phyloP scores from a whole-genome alignment of 805 yeast genomes.

The Komagataella ulmi region DNA sequence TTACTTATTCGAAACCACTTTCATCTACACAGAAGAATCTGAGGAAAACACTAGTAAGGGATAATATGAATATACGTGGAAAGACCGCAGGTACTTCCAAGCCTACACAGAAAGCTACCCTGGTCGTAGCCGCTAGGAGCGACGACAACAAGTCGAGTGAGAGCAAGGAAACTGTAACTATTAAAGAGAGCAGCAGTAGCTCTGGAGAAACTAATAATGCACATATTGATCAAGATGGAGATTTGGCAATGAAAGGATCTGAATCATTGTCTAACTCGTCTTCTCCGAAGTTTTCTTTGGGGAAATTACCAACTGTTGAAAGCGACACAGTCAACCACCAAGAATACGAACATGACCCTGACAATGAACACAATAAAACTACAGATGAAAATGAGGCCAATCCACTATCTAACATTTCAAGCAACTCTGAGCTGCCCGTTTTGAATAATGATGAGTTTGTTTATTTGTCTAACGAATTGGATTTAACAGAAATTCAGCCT shows the following conservation, averaged over 20 bases:
- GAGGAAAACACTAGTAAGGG: not conserved
- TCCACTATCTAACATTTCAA: conserved; percentile 1
- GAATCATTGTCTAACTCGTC: not conserved
- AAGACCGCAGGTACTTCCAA: not conserved
- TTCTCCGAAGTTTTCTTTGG: not conserved
- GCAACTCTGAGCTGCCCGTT: conserved; percentile 4
- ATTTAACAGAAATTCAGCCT: conserved; percentile 51
- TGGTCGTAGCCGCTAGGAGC: not conserved
- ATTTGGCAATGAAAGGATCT: not conserved
- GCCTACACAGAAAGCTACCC: not conserved
- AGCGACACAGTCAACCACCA: not conserved
- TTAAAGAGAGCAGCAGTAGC: not conserved
- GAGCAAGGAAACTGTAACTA: not conserved
- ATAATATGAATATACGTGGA: not conserved
- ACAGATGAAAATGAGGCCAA: not conserved
- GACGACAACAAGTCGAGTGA: not conserved
- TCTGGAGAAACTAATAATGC: not conserved
- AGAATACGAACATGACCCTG: not conserved
- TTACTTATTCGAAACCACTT: not conserved
- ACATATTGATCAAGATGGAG: not conserved
- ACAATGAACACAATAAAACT: not conserved
- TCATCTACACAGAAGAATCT: not conserved
- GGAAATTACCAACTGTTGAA: not conserved
- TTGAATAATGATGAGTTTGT: conserved; percentile 3
- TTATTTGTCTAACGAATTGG: conserved; percentile 28